Base-by-base conservation (phyloP, 2,329 filamentous ascomycete genomes). In the Helminthosporium solani region DNA sequence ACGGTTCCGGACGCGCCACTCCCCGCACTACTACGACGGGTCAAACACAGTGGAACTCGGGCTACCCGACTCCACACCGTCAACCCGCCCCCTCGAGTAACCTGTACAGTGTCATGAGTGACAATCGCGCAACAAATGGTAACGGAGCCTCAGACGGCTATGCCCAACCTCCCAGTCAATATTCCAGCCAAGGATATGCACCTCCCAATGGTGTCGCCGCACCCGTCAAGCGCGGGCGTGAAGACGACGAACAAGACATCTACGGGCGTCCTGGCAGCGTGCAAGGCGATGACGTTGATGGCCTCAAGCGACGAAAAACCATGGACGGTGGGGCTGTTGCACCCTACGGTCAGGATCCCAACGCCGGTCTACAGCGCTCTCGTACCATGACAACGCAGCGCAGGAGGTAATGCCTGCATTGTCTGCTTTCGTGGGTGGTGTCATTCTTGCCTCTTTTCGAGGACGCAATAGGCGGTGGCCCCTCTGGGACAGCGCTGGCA, bases 21-120 rank as follows among this genome's bases (percentile, higher is more conserved):
- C 90, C 91, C 9, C 84, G 91, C 57, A 95, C 88, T 0, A 82
- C 89, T 3, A 79, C 83, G 8, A 80, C 86, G 1, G 78, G 84
- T 30, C 86, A 88, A 56, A 76, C 84, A 2, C 89, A 90, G 70
- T 96, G 95, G 66, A 69, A 79, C 40, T 71, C 73, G 36, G 85
- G 85, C 20, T 95, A 95, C 73, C 86, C 78, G 66, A 91, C 89
- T 1, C 87, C 91, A 39, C 90, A 90, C 18, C 85, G 90, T 33
- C 75, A 78, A 46, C 74, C 76, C 34, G 78, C 84, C 49, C 80
- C 86, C 3, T 85, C 88, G 1, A 91, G 88, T 75, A 95, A 84
- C 65, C 76, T 96, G 40, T 95, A 95, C 78, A 95, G 85, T 70
- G 86, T 95, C 52, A 90, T 95, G 75, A 91, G 86, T 67, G 90